Evolutionary conservation across 768 basidiomycete genomes (phyloP).

Genomic region (Galerina sulciceps): DNA sequence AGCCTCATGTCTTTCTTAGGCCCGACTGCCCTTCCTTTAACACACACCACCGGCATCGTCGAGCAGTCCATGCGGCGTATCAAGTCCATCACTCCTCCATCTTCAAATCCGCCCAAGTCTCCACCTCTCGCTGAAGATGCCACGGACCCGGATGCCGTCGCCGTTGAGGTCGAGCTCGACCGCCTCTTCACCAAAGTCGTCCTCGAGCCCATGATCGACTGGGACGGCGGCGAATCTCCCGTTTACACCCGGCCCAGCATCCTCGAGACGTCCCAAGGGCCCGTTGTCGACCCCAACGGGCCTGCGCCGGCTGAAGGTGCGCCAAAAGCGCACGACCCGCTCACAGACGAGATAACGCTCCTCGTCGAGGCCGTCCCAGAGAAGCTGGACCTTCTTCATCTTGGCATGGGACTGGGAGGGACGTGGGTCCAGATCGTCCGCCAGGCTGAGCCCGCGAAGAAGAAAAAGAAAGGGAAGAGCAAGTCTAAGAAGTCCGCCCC

Average conservation of each 20-base stretch:
- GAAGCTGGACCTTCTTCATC: slow-evolving; percentile 41
- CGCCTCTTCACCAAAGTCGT: slow-evolving; percentile 38
- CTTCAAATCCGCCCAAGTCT: slow-evolving; percentile 27
- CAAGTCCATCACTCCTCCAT: slow-evolving; percentile 46
- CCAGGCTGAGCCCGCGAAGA: slow-evolving; percentile 29
- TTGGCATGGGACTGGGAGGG: slow-evolving; percentile 65
- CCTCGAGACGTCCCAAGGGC: slow-evolving; percentile 36
- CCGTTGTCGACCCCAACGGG: slow-evolving; percentile 38
- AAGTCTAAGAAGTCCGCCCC: slow-evolving; percentile 34
- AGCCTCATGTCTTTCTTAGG: slow-evolving; percentile 45
- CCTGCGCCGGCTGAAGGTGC: slow-evolving; percentile 28
- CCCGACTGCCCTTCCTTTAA: slow-evolving; percentile 57
- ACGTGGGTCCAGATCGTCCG: slow-evolving; percentile 73
- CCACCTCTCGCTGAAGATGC: slow-evolving; percentile 21
- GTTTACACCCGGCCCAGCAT: slow-evolving; percentile 41
- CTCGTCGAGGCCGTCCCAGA: slow-evolving; percentile 48
- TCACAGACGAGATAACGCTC: slow-evolving; percentile 61
- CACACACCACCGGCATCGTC: slow-evolving; percentile 67
- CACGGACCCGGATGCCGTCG: slow-evolving; percentile 25
- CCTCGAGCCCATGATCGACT: slow-evolving; percentile 44
- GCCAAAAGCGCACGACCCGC: slow-evolving; percentile 49
- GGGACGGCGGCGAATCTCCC: slow-evolving; percentile 42
- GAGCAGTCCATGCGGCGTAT: slow-evolving; percentile 69
- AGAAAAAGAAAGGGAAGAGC: slow-evolving; percentile 41
- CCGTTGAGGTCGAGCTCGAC: slow-evolving; percentile 44